These are phyloP conservation scores for Fistulifera pelliculosa DNA, from an alignment of 108 stramenopile species.

Conservation along the genomic window DNA sequence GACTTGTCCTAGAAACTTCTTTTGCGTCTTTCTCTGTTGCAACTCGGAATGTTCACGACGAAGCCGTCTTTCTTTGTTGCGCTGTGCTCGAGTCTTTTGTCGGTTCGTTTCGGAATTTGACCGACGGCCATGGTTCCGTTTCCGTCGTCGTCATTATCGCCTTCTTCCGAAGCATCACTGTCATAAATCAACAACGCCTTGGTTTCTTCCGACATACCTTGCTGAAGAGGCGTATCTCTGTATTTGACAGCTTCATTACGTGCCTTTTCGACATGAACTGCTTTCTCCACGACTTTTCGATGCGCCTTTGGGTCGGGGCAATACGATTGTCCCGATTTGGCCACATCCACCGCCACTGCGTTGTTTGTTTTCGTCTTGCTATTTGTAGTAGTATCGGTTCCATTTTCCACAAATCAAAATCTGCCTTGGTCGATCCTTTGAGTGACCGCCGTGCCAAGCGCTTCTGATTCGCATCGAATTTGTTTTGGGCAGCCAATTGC, in stretches of 20 bases:
- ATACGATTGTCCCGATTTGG: constrained; percentile 75
- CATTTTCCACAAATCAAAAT: constrained; percentile 64
- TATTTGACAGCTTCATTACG: constrained; percentile 54
- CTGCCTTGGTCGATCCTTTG: constrained; percentile 13
- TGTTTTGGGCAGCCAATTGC: constrained; percentile 14
- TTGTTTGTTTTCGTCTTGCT: constrained; percentile 17
- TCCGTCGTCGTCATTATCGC: constrained; percentile 17
- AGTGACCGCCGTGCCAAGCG: neutral
- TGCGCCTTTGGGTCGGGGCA: constrained; percentile 65
- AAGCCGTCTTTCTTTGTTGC: constrained; percentile 72
- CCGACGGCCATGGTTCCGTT: constrained; percentile 2
- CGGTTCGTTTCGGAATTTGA: constrained; percentile 34
- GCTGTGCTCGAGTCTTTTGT: constrained; percentile 75
- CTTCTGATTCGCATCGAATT: neutral
- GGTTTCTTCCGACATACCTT: constrained; percentile 64
- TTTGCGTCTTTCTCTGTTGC: constrained; percentile 33
- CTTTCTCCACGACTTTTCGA: constrained; percentile 55
- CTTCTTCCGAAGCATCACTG: constrained; percentile 34
- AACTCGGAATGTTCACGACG: constrained; percentile 38
- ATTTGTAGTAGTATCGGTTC: constrained; percentile 13
- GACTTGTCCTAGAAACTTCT: constrained; percentile 47
- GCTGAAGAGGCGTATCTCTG: constrained; percentile 34
- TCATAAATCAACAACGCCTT: constrained; percentile 40
- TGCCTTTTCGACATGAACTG: constrained; percentile 63
- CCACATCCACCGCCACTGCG: constrained; percentile 52